Evolutionary conservation across 768 basidiomycete genomes (phyloP).

Genomic region (Lyophyllum shimeji): DNA sequence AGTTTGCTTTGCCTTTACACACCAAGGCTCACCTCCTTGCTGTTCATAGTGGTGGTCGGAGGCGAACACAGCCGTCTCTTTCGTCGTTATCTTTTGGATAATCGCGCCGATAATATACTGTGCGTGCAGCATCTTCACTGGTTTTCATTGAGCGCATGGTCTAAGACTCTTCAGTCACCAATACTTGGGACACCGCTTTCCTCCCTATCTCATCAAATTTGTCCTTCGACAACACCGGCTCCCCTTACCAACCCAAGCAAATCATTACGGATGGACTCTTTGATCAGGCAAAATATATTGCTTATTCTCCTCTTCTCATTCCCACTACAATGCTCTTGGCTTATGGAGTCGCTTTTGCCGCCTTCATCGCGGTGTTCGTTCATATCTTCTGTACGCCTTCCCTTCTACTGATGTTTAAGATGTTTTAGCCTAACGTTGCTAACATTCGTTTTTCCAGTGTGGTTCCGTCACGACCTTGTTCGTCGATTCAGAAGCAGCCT

Average conservation of each 20-base stretch:
- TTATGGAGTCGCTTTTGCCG: slow-evolving; percentile 75
- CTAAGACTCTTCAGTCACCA: slow-evolving; percentile 52
- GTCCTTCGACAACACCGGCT: slow-evolving; percentile 77
- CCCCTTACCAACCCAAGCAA: slow-evolving; percentile 56
- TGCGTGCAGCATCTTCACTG: slow-evolving; percentile 32
- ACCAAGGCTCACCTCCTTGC: too few species aligned
- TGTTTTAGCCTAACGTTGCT: too few species aligned
- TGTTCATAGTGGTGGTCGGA: slow-evolving; percentile 85
- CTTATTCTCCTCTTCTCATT: slow-evolving; percentile 82
- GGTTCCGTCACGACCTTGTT: slow-evolving; percentile 80
- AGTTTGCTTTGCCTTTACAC: slow-evolving; percentile 1
- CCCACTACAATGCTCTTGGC: slow-evolving; percentile 65
- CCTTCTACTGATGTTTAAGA: slow-evolving; percentile 1
- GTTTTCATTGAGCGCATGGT: not conserved
- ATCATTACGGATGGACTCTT: slow-evolving; percentile 67
- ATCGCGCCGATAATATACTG: slow-evolving; percentile 73
- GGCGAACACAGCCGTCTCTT: slow-evolving; percentile 65
- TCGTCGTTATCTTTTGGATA: slow-evolving; percentile 75
- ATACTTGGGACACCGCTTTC: slow-evolving; percentile 64
- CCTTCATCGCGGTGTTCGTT: slow-evolving; percentile 70
- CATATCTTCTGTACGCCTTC: slow-evolving; percentile 69
- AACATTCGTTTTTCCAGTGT: slow-evolving; percentile 46
- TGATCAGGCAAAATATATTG: slow-evolving; percentile 62
- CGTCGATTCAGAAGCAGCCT: slow-evolving; percentile 68
- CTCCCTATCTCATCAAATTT: slow-evolving; percentile 70